Conservation (phyloP, 2,329 filamentous ascomycete genomes). For the Diaporthe citri region DNA sequence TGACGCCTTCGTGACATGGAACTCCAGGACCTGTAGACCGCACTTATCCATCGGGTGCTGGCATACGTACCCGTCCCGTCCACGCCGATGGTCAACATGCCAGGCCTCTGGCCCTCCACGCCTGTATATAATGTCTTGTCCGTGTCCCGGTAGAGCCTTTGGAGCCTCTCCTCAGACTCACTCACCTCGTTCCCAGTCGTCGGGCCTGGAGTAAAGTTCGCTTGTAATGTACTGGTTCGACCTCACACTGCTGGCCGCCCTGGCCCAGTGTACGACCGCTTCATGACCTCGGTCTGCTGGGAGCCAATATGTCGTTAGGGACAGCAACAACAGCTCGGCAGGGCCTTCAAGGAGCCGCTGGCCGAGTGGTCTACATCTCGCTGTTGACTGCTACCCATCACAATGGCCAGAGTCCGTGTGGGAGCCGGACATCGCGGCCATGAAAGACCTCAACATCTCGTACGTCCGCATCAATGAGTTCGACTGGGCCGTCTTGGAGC, state of each 20-base stretch:
- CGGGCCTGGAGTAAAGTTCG: not conserved
- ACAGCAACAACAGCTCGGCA: not conserved
- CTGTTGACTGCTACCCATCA: slow-evolving; percentile 44
- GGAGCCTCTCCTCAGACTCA: too few species aligned
- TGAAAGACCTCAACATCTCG: slow-evolving; percentile 43
- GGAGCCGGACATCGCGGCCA: slow-evolving; percentile 43
- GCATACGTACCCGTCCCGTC: not conserved
- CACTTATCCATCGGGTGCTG: not conserved
- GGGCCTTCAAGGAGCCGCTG: slow-evolving; percentile 39
- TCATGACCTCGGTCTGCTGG: not conserved
- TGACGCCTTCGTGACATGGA: slow-evolving; percentile 12
- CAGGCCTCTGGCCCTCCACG: not conserved
- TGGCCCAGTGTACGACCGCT: slow-evolving; percentile 15
- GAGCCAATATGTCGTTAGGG: not conserved
- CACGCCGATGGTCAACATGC: not conserved
- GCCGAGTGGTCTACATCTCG: slow-evolving; percentile 42
- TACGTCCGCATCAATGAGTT: slow-evolving; percentile 45
- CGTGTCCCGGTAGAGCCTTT: not conserved
- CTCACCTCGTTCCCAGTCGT: too few species aligned
- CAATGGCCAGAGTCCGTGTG: slow-evolving; percentile 44
- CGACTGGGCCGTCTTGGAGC: slow-evolving; percentile 44
- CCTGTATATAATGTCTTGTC: slow-evolving; percentile 11
- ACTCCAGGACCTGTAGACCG: slow-evolving; percentile 1
- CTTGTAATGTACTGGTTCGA: slow-evolving; percentile 15
- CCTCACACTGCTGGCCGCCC: slow-evolving; percentile 21